Conservation (phyloP, 257 asterid genomes). For the Anisodus acutangulus region DNA sequence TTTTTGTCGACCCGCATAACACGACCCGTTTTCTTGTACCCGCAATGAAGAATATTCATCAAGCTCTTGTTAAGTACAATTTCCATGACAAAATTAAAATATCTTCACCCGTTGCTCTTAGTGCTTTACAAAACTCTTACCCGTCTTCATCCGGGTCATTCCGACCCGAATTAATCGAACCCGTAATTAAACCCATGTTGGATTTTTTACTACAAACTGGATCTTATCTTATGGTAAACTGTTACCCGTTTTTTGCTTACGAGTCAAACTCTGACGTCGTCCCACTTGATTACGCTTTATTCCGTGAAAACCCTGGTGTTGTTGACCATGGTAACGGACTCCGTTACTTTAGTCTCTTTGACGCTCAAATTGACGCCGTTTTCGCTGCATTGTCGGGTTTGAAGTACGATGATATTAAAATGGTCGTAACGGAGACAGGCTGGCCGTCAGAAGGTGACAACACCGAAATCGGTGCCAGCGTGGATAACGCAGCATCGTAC, state of each 20-base stretch:
- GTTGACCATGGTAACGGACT: constrained; percentile 74
- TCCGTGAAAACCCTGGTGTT: constrained; percentile 73
- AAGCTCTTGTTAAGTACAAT: constrained; percentile 60
- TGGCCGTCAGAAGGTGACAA: constrained; percentile 96
- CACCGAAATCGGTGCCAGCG: constrained; percentile 73
- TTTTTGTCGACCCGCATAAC: constrained; percentile 74
- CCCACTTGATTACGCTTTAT: constrained; percentile 76
- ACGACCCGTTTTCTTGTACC: constrained; percentile 73
- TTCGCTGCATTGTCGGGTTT: constrained; percentile 77
- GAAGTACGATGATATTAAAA: constrained; percentile 60
- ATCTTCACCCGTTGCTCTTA: constrained; percentile 82
- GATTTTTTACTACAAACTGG: constrained; percentile 77
- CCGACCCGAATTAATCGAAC: constrained; percentile 60
- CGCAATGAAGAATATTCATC: constrained; percentile 73
- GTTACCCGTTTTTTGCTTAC: constrained; percentile 84
- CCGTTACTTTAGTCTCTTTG: constrained; percentile 72
- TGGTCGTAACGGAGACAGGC: constrained; percentile 81
- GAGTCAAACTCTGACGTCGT: constrained; percentile 82
- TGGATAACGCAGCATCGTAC: constrained; percentile 83
- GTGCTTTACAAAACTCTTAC: constrained; percentile 80
- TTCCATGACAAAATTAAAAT: constrained; percentile 57
- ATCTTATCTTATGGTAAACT: constrained; percentile 76
- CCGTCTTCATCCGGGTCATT: constrained; percentile 88
- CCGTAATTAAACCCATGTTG: constrained; percentile 76
- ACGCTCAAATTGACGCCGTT: constrained; percentile 92